These are phyloP conservation scores for Boletales sp. DNA, from an alignment of 768 basidiomycete genomes.

Conservation along the genomic window DNA sequence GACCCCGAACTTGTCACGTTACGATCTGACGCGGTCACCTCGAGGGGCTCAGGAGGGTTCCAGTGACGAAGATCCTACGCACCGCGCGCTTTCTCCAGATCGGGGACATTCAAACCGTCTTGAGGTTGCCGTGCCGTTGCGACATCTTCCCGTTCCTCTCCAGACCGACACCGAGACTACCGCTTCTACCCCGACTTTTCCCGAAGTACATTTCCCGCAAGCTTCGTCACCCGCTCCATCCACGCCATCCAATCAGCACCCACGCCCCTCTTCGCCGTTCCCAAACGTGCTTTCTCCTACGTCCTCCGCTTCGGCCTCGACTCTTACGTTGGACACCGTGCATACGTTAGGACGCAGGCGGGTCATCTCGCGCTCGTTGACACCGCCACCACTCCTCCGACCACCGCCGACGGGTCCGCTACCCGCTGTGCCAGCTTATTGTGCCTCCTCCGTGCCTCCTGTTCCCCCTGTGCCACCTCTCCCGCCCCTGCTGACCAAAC, in stretches of 20 bases:
- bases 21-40: too few relatives aligned
- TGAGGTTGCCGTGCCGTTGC: slow-evolving; percentile 14
- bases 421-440: slow-evolving; percentile 23
- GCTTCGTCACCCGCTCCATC: slow-evolving; percentile 1
- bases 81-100: slow-evolving; percentile 8
- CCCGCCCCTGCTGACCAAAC: slow-evolving; percentile 19
- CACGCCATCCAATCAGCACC: slow-evolving; percentile 1
- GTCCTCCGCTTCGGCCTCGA: neutral
- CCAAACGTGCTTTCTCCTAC: neutral
- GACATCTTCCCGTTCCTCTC: slow-evolving; percentile 18
- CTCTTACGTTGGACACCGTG: slow-evolving; percentile 20
- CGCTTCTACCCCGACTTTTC: slow-evolving; percentile 10
- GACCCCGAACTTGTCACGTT: too few relatives aligned
- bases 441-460: too few relatives aligned
- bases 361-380: slow-evolving; percentile 22
- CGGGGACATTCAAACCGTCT: slow-evolving; percentile 11
- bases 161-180: slow-evolving; percentile 14
- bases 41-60: neutral
- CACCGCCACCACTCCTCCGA: slow-evolving; percentile 22
- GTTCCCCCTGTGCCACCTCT: slow-evolving; percentile 26
- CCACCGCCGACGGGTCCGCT: slow-evolving; percentile 29
- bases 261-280: neutral
- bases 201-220: slow-evolving; percentile 1
- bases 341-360: slow-evolving; percentile 11
- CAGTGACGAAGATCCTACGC: slow-evolving; percentile 25